A percentile compares a stretch with the other conserved stretches of the same genome.
These are phyloP conservation scores for Gracilaria gracilis DNA, from an alignment of 23 red algal genomes.

Conservation along the genomic window DNA sequence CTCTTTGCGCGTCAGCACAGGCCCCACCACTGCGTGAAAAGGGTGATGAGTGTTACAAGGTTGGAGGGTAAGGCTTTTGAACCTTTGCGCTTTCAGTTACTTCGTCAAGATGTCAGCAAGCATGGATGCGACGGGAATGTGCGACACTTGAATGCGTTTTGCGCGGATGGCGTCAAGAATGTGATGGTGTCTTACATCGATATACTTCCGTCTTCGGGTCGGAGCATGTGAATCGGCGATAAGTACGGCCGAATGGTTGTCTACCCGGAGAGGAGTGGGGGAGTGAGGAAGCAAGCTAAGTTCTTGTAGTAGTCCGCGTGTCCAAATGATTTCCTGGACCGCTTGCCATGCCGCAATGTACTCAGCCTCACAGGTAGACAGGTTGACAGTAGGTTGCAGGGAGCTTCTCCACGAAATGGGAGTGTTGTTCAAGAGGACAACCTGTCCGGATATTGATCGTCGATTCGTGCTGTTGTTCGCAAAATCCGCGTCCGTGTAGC, in stretches of 20 bases:
- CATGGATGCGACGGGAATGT: neutral
- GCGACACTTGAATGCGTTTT: neutral
- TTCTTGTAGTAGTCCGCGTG: neutral
- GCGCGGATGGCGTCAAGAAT: neutral
- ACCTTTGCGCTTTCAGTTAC: neutral
- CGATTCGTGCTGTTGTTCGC: neutral
- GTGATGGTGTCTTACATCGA: neutral
- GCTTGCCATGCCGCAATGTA: neutral
- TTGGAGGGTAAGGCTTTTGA: no score
- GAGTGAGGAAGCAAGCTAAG: neutral
- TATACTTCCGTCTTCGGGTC: neutral
- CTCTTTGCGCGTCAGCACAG: no score
- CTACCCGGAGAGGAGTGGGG: neutral
- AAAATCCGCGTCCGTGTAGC: neutral
- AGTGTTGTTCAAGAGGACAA: neutral
- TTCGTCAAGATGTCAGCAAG: constrained; percentile 2
- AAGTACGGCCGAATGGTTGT: neutral
- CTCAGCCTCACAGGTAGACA: constrained; percentile 20
- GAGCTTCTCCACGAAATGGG: neutral
- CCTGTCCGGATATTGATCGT: neutral
- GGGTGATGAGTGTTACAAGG: no score
- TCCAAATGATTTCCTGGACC: neutral
- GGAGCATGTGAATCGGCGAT: neutral
- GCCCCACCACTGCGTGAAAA: no score
- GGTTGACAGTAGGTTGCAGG: neutral